Conservation (phyloP, 1,139 yeast genomes). For the Yamadazyma triangularis region DNA sequence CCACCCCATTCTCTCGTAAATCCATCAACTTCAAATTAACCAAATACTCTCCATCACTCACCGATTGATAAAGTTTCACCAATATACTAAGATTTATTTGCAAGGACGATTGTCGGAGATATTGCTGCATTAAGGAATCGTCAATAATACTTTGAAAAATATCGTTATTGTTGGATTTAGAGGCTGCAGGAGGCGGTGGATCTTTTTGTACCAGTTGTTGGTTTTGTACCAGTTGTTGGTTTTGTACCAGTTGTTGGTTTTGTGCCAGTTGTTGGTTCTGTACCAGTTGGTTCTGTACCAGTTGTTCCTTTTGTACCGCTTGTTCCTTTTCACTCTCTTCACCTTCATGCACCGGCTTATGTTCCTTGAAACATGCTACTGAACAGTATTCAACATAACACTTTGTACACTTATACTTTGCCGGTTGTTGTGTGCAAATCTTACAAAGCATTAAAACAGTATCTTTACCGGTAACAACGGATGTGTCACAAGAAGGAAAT, state of each 20-base stretch:
- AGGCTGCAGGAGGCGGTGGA: too few relatives aligned
- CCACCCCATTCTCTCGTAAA: slow-evolving; percentile 58
- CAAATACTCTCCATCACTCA: slow-evolving; percentile 52
- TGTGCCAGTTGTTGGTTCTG: neutral
- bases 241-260: slow-evolving; percentile 1
- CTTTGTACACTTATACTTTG: slow-evolving; percentile 62
- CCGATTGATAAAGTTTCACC: slow-evolving; percentile 7
- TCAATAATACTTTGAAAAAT: slow-evolving; percentile 14
- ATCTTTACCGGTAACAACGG: too few relatives aligned
- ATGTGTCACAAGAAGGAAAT: too few relatives aligned
- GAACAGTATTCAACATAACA: slow-evolving; percentile 50
- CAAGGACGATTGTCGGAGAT: slow-evolving; percentile 7
- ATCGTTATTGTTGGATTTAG: slow-evolving; percentile 2
- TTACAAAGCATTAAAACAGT: slow-evolving; percentile 11
- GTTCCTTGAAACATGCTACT: slow-evolving; percentile 47
- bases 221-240: too few relatives aligned
- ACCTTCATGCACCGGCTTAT: slow-evolving; percentile 2
- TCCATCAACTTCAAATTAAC: slow-evolving; percentile 58
- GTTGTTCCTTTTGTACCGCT: slow-evolving; percentile 1
- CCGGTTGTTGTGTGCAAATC: slow-evolving; percentile 36
- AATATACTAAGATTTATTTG: slow-evolving; percentile 12
- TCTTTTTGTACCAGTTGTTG: too few relatives aligned
- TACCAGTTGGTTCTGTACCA: neutral
- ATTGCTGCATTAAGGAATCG: slow-evolving; percentile 35
- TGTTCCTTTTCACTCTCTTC: slow-evolving; percentile 15